These are phyloP conservation scores for Penicillium pancosmium DNA, from an alignment of 495 filamentous ascomycete species.

Conservation along the genomic window DNA sequence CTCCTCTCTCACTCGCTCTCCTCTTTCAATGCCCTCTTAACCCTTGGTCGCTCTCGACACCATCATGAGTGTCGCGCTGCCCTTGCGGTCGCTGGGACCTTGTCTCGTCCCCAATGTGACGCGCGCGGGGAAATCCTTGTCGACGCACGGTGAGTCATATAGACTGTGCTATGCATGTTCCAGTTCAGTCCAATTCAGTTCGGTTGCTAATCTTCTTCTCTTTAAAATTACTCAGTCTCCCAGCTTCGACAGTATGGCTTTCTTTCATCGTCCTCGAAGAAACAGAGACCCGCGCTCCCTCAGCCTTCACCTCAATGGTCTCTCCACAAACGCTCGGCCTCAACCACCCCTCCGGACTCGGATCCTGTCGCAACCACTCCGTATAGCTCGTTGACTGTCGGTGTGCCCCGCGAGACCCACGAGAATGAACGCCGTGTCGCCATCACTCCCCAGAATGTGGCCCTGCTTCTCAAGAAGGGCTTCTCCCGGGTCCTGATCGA, in stretches of 20 bases:
- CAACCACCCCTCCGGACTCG: conserved; percentile 30
- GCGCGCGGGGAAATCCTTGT: conserved; percentile 30
- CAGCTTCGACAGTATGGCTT: conserved; percentile 17
- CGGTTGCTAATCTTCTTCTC: conserved; percentile 10
- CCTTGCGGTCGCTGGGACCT: conserved; percentile 36
- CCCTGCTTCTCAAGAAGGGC: conserved; percentile 76
- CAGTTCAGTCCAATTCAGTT: not conserved
- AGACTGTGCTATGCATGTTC: not conserved
- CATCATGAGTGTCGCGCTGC: conserved; percentile 35
- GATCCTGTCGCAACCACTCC: conserved; percentile 62
- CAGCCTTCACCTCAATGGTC: conserved; percentile 15
- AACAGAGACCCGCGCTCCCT: conserved; percentile 8
- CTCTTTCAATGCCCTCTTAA: conserved; percentile 8
- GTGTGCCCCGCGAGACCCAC: conserved; percentile 70
- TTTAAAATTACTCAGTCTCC: conserved; percentile 13
- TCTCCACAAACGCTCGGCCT: conserved; percentile 29
- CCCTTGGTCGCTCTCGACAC: conserved; percentile 11
- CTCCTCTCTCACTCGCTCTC: conserved; percentile 5
- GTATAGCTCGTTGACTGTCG: conserved; percentile 68
- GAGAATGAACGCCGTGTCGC: conserved; percentile 77
- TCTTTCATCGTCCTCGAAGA: conserved; percentile 13
- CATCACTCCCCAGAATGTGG: conserved; percentile 77
- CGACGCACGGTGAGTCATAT: not conserved
- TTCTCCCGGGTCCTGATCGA: conserved; percentile 74
- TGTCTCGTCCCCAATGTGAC: conserved; percentile 30